Percentiles rank a stretch among this genome's conserved stretches.
Conservation (phyloP, 1,284 basidiomycete species). For the Sphagnurus paluster region DNA sequence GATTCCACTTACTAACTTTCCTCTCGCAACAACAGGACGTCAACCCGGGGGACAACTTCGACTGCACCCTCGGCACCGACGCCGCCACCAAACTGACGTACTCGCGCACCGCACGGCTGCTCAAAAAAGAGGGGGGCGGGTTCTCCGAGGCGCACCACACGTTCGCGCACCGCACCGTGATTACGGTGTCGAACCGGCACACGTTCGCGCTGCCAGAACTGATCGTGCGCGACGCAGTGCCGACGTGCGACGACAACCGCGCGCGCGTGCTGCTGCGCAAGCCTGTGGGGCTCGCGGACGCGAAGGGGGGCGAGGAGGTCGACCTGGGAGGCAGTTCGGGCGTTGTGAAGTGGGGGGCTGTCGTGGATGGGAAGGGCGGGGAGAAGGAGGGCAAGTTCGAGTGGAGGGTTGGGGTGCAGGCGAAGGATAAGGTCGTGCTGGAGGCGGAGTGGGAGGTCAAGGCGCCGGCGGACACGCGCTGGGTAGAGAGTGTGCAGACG, state of each 20-base stretch:
- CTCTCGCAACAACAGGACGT: conserved; percentile 35
- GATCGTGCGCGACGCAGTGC: conserved; percentile 31
- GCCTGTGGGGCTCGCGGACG: conserved; percentile 47
- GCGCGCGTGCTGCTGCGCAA: conserved; percentile 47
- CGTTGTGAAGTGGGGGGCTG: conserved; percentile 36
- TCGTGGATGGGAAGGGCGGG: conserved; percentile 35
- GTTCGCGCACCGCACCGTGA: conserved; percentile 43
- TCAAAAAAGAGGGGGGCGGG: conserved; percentile 33
- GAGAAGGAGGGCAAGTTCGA: conserved; percentile 45
- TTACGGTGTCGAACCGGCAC: conserved; percentile 46
- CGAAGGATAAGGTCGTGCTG: conserved; percentile 39
- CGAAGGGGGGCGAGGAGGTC: conserved; percentile 41
- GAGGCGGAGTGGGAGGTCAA: conserved; percentile 52
- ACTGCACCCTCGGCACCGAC: conserved; percentile 57
- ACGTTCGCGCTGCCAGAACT: not conserved
- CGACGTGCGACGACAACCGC: conserved; percentile 40
- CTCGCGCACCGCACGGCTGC: conserved; percentile 37
- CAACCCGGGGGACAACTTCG: conserved; percentile 48
- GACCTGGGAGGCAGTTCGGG: conserved; percentile 17
- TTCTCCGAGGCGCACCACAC: conserved; percentile 45
- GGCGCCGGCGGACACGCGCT: conserved; percentile 38
- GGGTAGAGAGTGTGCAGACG: conserved; percentile 22
- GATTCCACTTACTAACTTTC: not conserved
- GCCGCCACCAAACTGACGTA: conserved; percentile 48
- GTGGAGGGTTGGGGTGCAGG: conserved; percentile 38